A percentile compares a stretch with the other conserved stretches of the same genome.
Conservation (phyloP, 1,284 basidiomycete species). For the Trametes hirsuta region DNA sequence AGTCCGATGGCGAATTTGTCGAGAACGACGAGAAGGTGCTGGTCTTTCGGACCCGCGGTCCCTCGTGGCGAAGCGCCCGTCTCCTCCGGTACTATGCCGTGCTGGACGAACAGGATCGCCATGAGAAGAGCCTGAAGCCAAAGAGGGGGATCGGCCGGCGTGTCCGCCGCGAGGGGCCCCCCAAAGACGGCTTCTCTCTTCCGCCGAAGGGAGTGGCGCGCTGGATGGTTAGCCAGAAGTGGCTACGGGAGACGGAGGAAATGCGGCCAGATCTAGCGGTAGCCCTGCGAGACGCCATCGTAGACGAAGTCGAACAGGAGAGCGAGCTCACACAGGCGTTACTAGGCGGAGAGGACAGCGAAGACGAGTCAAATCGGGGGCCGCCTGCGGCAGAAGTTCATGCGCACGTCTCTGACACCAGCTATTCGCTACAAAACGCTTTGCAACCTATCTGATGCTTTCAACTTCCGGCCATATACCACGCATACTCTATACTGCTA, state of each 20-base stretch:
- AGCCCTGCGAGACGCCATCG: conserved; percentile 45
- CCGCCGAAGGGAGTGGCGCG: conserved; percentile 64
- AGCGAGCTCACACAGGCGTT: conserved; percentile 44
- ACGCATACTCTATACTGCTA: background rate
- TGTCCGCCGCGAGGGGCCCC: conserved; percentile 54
- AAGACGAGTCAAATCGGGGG: conserved; percentile 37
- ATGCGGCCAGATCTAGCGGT: conserved; percentile 50
- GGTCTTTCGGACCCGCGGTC: conserved; percentile 55
- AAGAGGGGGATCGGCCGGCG: conserved; percentile 59
- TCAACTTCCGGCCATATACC: no score
- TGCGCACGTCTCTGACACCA: conserved; percentile 30
- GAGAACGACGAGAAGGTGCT: conserved; percentile 30
- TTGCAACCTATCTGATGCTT: conserved; percentile 21
- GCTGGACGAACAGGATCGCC: conserved; percentile 59
- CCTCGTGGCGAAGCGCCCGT: conserved; percentile 64
- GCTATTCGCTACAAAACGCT: conserved; percentile 32
- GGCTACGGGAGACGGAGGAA: conserved; percentile 47
- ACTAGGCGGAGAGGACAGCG: conserved; percentile 59
- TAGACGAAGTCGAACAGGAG: conserved; percentile 51
- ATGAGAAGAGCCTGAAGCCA: conserved; percentile 48
- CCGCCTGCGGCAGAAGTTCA: conserved; percentile 11
- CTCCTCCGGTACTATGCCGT: conserved; percentile 58
- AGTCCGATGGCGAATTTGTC: conserved; percentile 60
- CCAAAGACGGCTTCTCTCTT: conserved; percentile 58
- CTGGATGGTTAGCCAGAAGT: conserved; percentile 78